Evolutionary conservation across 805 yeast genomes (phyloP).

Genomic region (Pichia manshurica): DNA sequence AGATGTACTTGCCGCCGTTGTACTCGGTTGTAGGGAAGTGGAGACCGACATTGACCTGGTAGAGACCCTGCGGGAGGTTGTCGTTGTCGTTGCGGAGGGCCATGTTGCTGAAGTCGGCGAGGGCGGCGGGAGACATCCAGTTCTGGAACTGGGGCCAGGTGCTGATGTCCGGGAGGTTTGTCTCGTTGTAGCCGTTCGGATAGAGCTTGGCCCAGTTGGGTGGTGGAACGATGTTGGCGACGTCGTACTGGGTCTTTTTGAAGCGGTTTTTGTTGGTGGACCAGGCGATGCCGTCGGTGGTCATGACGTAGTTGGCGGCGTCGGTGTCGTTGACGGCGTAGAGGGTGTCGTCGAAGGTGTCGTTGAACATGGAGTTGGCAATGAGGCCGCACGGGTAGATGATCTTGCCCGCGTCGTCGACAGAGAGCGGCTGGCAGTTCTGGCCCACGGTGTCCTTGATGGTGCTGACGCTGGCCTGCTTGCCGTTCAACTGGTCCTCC

Average conservation of each 20-base stretch:
- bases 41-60: conserved; percentile 60
- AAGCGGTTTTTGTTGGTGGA: conserved; percentile 56
- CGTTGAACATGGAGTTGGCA: conserved; percentile 77
- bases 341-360: conserved; percentile 51
- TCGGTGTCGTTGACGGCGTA: conserved; percentile 37
- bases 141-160: conserved; percentile 69
- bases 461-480: conserved; percentile 47
- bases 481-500: conserved; percentile 74
- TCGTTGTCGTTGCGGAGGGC: conserved; percentile 58
- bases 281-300: conserved; percentile 65
- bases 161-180: conserved; percentile 63
- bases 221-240: conserved; percentile 67
- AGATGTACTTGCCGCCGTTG: conserved; percentile 62
- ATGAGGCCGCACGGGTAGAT: conserved; percentile 81
- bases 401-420: conserved; percentile 41
- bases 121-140: conserved; percentile 83
- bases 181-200: conserved; percentile 69
- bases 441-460: conserved; percentile 51
- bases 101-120: conserved; percentile 62
- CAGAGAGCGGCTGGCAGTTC: conserved; percentile 60
- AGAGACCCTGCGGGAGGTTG: conserved; percentile 49
- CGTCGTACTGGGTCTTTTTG: conserved; percentile 56
- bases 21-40: conserved; percentile 74
- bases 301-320: conserved; percentile 37
- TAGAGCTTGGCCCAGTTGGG: conserved; percentile 71